phyloP scores from a whole-genome alignment of 23 red algal genomes.

The Gracilaria domingensis region DNA sequence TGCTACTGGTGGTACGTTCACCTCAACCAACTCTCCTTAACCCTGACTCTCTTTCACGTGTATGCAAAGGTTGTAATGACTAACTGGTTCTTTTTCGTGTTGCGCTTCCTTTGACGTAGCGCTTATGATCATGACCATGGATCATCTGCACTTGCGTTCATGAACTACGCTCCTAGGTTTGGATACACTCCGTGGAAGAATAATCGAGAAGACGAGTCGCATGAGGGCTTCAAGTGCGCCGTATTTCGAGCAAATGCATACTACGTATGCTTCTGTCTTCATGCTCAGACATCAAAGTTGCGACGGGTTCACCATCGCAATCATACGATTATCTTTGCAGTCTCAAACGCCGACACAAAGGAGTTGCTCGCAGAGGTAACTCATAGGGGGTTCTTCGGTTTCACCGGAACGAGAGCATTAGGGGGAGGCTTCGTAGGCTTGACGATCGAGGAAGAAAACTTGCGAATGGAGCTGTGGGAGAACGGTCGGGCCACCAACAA shows the following conservation, averaged over 20 bases:
- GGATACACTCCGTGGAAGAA: conserved; percentile 77
- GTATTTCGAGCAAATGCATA: conserved; percentile 16
- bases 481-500: neutral
- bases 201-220: conserved; percentile 45
- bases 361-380: conserved; percentile 49
- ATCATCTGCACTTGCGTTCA: conserved; percentile 33
- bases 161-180: conserved; percentile 54
- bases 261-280: conserved; percentile 25
- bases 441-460: conserved; percentile 16
- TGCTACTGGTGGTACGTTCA: conserved; percentile 67
- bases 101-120: neutral
- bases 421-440: conserved; percentile 27
- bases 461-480: neutral
- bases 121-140: conserved; percentile 76
- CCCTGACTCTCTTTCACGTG: neutral
- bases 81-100: neutral
- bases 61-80: neutral
- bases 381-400: conserved; percentile 67
- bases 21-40: too few relatives aligned
- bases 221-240: conserved; percentile 66
- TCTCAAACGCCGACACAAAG: conserved; percentile 11
- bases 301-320: conserved; percentile 20
- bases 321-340: conserved; percentile 57
- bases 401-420: neutral
- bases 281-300: conserved; percentile 49